phyloP scores from a whole-genome alignment of 371 early-diverging fungal species.

The Lichtheimia corymbifera region DNA sequence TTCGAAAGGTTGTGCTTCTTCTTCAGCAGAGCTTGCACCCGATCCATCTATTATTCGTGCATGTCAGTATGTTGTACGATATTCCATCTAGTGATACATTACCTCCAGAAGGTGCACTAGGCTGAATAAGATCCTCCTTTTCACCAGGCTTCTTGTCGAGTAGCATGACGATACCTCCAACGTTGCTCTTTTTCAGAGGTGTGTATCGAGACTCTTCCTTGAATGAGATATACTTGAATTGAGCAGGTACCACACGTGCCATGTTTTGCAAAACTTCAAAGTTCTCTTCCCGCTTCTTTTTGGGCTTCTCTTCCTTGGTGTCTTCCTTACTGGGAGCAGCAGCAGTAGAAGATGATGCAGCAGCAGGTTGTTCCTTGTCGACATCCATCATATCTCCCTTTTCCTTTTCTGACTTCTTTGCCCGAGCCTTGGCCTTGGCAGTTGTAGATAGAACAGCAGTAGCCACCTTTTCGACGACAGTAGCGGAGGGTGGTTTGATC shows the following conservation, averaged over 20 bases:
- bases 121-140: constrained; percentile 62
- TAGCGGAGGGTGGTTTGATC: constrained; percentile 67
- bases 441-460: constrained; percentile 96
- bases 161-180: constrained; percentile 82
- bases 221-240: constrained; percentile 84
- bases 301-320: constrained; percentile 50
- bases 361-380: constrained; percentile 27
- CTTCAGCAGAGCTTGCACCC: constrained; percentile 49
- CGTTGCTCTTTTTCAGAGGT: constrained; percentile 79
- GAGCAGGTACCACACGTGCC: constrained; percentile 87
- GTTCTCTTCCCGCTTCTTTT: constrained; percentile 70
- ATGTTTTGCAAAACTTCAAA: constrained; percentile 83
- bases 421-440: constrained; percentile 88
- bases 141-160: constrained; percentile 63
- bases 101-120: constrained; percentile 55
- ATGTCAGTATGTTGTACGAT: too few species aligned
- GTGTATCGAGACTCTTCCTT: constrained; percentile 82
- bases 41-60: constrained; percentile 22
- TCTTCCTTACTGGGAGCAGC: constrained; percentile 45
- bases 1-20: constrained; percentile 80
- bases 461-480: constrained; percentile 76
- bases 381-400: constrained; percentile 60
- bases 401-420: constrained; percentile 81
- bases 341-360: neutral
- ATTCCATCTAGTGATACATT: constrained; percentile 4